A percentile compares a stretch with the other conserved stretches of the same genome.
phyloP scores from a whole-genome alignment of 1,284 basidiomycete species.

The Trametes pubescens region DNA sequence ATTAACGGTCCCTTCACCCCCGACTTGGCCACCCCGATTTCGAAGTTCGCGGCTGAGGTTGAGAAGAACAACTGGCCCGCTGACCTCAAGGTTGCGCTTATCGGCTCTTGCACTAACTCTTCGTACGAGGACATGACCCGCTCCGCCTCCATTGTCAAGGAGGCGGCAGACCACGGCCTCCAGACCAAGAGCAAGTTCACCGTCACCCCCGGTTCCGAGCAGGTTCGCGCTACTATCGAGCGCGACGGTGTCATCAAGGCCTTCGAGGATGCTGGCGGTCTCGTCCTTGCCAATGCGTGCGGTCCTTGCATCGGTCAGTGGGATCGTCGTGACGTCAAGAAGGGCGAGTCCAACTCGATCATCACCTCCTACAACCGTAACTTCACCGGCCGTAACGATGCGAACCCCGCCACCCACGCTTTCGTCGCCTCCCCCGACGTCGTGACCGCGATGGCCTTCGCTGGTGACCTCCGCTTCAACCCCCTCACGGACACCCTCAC shows the following conservation, averaged over 20 bases:
- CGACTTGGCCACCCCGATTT: slow-evolving; percentile 95
- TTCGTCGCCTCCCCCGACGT: slow-evolving; percentile 99
- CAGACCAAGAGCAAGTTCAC: slow-evolving; percentile 95
- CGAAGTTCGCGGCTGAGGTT: slow-evolving; percentile 92
- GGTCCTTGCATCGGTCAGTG: slow-evolving; percentile 99
- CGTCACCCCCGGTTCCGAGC: slow-evolving; percentile 98
- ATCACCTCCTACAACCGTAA: slow-evolving; percentile 99
- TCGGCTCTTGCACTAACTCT: slow-evolving; percentile 99
- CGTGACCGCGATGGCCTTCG: slow-evolving; percentile 97
- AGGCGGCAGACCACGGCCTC: slow-evolving; percentile 90
- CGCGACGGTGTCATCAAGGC: slow-evolving; percentile 93
- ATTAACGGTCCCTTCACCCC: slow-evolving; percentile 99
- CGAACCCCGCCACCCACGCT: slow-evolving; percentile 98
- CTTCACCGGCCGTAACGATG: slow-evolving; percentile 99
- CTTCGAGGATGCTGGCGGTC: slow-evolving; percentile 89
- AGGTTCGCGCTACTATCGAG: slow-evolving; percentile 96
- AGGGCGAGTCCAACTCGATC: slow-evolving; percentile 97
- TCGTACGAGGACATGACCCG: slow-evolving; percentile 99
- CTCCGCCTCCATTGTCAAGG: slow-evolving; percentile 91
- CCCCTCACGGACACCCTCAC: slow-evolving; percentile 91
- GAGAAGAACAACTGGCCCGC: slow-evolving; percentile 97
- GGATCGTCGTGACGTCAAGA: slow-evolving; percentile 97
- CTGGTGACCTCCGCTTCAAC: slow-evolving; percentile 96
- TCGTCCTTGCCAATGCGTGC: slow-evolving; percentile 98
- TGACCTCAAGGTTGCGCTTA: slow-evolving; percentile 97